A percentile compares a stretch with the other conserved stretches of the same genome.
Conservation (phyloP, 768 basidiomycete species). For the Naganishia randhawae region DNA sequence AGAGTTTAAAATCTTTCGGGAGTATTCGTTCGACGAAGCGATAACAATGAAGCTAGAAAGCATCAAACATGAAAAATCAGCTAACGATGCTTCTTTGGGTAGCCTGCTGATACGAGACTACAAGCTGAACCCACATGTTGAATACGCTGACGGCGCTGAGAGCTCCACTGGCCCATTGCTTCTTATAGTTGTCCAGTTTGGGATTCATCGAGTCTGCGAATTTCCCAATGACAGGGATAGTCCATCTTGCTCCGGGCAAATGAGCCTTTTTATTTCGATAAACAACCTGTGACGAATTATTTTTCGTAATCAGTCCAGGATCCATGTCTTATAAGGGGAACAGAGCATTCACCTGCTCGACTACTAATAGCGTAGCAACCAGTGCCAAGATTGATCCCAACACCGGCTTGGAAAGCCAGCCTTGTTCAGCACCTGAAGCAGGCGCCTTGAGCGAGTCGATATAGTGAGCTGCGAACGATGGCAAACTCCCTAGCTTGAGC, state of each 20-base stretch:
- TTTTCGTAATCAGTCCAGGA: background rate
- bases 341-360: slow-evolving; percentile 63
- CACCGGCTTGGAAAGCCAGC: slow-evolving; percentile 19
- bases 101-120: background rate
- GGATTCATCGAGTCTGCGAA: slow-evolving; percentile 89
- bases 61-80: background rate
- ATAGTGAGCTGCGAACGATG: background rate
- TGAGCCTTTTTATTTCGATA: slow-evolving; percentile 85
- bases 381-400: slow-evolving; percentile 55
- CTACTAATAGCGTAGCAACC: slow-evolving; percentile 67
- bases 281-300: slow-evolving; percentile 53
- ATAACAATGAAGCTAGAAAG: slow-evolving; percentile 90
- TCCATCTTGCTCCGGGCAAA: slow-evolving; percentile 84
- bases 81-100: background rate
- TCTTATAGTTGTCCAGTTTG: slow-evolving; percentile 84
- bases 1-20: slow-evolving; percentile 94
- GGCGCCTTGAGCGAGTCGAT: background rate
- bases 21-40: slow-evolving; percentile 86
- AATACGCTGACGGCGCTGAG: slow-evolving; percentile 90
- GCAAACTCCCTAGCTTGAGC: background rate
- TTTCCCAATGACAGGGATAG: slow-evolving; percentile 95
- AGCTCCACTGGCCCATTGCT: slow-evolving; percentile 84
- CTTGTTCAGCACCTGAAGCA: background rate
- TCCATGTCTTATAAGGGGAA: background rate
- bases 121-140: slow-evolving; percentile 71